phyloP scores from a whole-genome alignment of 192 early-diverging fungal genomes.

The Linnemannia exigua region DNA sequence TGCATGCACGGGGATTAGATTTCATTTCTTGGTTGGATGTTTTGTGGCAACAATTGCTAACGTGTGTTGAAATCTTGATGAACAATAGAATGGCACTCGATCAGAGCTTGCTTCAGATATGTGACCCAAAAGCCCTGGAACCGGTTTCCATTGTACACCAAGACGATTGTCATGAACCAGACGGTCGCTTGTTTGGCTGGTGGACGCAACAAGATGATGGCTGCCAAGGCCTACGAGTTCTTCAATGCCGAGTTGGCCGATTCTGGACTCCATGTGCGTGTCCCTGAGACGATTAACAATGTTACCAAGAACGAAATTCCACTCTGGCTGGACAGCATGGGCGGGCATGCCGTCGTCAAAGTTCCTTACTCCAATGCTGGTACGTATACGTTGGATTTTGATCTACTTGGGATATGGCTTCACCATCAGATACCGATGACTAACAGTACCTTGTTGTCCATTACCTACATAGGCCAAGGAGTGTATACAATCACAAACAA shows the following conservation, averaged over 20 bases:
- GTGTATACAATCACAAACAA: conserved; percentile 91
- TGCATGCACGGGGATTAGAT: too few species aligned
- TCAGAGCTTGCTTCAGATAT: conserved; percentile 91
- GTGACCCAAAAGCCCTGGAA: conserved; percentile 93
- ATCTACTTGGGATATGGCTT: not conserved
- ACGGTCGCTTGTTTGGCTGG: conserved; percentile 89
- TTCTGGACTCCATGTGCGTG: conserved; percentile 76
- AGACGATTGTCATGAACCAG: conserved; percentile 85
- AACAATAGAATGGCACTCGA: conserved; percentile 78
- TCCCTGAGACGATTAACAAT: conserved; percentile 91
- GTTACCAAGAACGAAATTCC: conserved; percentile 86
- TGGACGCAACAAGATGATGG: conserved; percentile 94
- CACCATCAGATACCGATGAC: not conserved
- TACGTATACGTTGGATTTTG: conserved; percentile 14
- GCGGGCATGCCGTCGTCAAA: conserved; percentile 87
- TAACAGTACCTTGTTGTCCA: not conserved
- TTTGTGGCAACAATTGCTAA: not conserved
- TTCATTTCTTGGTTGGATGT: not conserved
- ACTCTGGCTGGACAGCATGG: conserved; percentile 86
- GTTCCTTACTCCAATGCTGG: conserved; percentile 91
- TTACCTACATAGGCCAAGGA: conserved; percentile 79
- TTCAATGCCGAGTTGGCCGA: conserved; percentile 84
- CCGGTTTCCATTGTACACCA: conserved; percentile 82
- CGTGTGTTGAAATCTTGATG: not conserved
- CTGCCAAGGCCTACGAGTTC: conserved; percentile 88